A percentile compares a stretch with the other conserved stretches of the same genome.
These are phyloP conservation scores for Coniella lustricola DNA, from an alignment of 2,329 filamentous ascomycete species.

Conservation along the genomic window DNA sequence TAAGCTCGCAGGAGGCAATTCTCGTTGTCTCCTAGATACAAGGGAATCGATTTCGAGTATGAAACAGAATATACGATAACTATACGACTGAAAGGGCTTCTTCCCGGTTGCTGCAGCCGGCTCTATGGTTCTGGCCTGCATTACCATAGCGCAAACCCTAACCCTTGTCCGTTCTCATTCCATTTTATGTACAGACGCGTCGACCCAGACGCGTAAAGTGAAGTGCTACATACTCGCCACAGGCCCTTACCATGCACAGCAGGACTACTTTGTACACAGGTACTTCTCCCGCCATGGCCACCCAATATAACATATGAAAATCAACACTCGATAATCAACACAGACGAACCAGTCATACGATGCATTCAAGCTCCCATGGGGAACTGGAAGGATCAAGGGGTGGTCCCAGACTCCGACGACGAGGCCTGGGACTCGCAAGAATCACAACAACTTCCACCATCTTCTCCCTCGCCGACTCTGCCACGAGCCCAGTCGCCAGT, in stretches of 20 bases:
- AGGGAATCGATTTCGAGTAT: no score
- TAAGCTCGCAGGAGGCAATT: no score
- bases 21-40: no score
- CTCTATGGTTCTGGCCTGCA: no score
- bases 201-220: background rate
- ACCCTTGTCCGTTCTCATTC: background rate
- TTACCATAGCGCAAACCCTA: background rate
- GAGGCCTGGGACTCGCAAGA: constrained; percentile 33
- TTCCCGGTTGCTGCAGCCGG: no score
- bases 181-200: background rate
- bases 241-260: background rate
- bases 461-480: constrained; percentile 6
- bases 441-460: constrained; percentile 17
- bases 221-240: background rate
- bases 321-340: background rate
- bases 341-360: constrained; percentile 3
- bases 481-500: constrained; percentile 1
- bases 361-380: constrained; percentile 26
- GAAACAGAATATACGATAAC: no score
- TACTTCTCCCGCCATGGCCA: background rate
- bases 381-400: constrained; percentile 37
- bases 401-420: constrained; percentile 38
- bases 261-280: background rate
- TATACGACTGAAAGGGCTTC: no score
- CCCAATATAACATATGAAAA: background rate